phyloP scores from a whole-genome alignment of 2,329 filamentous ascomycete species.

The Exophiala oligosperma region DNA sequence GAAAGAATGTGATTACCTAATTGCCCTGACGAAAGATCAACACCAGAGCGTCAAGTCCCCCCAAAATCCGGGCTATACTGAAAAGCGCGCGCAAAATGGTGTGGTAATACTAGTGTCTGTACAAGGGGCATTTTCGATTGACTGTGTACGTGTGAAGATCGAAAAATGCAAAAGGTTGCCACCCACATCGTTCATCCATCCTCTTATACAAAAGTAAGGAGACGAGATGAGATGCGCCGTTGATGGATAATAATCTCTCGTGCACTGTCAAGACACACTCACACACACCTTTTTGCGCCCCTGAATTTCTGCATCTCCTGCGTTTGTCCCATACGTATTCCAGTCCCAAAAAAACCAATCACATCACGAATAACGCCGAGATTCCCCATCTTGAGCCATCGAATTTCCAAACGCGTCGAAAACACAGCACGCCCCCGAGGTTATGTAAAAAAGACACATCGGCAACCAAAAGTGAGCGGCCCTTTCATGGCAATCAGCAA shows the following conservation, averaged over 20 bases:
- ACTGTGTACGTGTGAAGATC: slow-evolving; percentile 1
- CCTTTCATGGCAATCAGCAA: not conserved
- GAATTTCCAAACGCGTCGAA: not conserved
- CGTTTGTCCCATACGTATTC: not conserved
- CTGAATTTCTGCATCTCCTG: not conserved
- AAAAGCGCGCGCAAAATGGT: no score
- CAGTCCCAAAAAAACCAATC: not conserved
- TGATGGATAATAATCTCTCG: not conserved
- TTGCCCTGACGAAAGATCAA: no score
- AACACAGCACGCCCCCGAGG: not conserved
- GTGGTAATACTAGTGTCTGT: not conserved
- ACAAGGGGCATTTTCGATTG: not conserved
- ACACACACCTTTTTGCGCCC: not conserved
- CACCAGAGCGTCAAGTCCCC: not conserved
- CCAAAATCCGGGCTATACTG: not conserved
- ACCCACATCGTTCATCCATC: slow-evolving; percentile 9
- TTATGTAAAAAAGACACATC: not conserved
- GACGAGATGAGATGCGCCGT: not conserved
- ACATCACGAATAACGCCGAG: not conserved
- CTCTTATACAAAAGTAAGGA: not conserved
- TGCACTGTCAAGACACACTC: not conserved
- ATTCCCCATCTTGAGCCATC: not conserved
- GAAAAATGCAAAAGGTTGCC: slow-evolving; percentile 32
- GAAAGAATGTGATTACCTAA: no score
- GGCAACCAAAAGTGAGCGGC: not conserved